phyloP scores from a whole-genome alignment of 148 eudicot genomes.

The Vaccinium vitisidaea region DNA sequence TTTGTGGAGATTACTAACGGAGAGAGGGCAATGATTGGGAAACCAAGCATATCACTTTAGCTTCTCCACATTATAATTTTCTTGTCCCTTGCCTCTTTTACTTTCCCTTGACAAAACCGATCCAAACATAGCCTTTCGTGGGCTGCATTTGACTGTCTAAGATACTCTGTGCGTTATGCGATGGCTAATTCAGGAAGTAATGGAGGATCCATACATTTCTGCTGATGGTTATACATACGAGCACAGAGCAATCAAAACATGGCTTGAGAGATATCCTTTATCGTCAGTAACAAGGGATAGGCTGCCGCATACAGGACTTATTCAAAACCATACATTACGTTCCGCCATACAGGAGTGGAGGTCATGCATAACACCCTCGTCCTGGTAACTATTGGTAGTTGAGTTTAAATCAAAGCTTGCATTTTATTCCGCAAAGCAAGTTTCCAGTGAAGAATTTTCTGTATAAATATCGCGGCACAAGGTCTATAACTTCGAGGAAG shows the following conservation, averaged over 20 bases:
- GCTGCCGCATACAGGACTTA: constrained; percentile 53
- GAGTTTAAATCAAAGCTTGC: not conserved
- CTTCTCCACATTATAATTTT: too few relatives aligned
- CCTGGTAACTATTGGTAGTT: constrained; percentile 10
- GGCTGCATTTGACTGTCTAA: not conserved
- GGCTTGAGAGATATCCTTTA: constrained; percentile 60
- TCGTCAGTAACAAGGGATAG: constrained; percentile 67
- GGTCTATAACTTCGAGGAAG: not conserved
- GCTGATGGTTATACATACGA: constrained; percentile 91
- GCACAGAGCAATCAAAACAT: constrained; percentile 72
- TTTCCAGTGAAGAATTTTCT: not conserved
- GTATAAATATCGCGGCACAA: not conserved
- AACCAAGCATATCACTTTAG: not conserved
- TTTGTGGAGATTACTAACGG: not conserved
- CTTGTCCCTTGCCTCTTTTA: too few relatives aligned
- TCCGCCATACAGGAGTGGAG: constrained; percentile 84
- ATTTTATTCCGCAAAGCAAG: not conserved
- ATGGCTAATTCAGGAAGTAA: constrained; percentile 53
- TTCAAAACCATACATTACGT: constrained; percentile 68
- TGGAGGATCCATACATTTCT: constrained; percentile 85
- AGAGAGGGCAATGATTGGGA: not conserved
- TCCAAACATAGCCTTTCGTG: not conserved
- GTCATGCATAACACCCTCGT: constrained; percentile 30
- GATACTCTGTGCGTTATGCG: not conserved
- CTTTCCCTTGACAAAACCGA: not conserved